phyloP scores from a whole-genome alignment of 176 grass and related monocot species.

The Phoenix roebelenii region DNA sequence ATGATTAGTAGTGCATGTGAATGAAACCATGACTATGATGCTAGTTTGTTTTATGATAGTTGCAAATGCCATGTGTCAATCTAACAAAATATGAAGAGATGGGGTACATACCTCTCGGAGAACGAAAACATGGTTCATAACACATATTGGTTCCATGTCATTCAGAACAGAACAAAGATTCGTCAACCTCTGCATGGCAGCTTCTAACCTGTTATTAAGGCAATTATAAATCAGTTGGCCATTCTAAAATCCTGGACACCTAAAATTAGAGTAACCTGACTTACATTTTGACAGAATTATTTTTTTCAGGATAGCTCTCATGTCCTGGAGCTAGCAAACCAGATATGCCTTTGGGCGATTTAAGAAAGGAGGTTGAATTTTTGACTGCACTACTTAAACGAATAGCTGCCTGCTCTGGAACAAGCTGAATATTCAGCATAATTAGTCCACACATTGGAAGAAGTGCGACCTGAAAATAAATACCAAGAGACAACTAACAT shows the following conservation, averaged over 20 bases:
- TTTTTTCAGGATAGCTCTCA: constrained; percentile 94
- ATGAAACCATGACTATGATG: too few relatives aligned
- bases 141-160: constrained; percentile 99
- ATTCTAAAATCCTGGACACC: too few relatives aligned
- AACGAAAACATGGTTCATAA: constrained; percentile 99
- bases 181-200: constrained; percentile 91
- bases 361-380: constrained; percentile 11
- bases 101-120: constrained; percentile 63
- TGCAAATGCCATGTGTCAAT: neutral
- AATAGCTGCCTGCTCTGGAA: constrained; percentile 93
- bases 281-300: constrained; percentile 93
- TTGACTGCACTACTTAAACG: constrained; percentile 66
- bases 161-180: constrained; percentile 98
- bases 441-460: neutral
- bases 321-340: constrained; percentile 69
- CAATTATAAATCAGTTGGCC: neutral
- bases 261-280: constrained; percentile 8
- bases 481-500: constrained; percentile 13
- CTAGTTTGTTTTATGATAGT: too few relatives aligned
- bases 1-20: too few relatives aligned
- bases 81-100: constrained; percentile 1
- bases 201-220: constrained; percentile 76
- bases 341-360: constrained; percentile 50
- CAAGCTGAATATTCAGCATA: constrained; percentile 45
- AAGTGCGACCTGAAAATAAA: neutral